Conservation (phyloP, 2,329 filamentous ascomycete species). For the Emergomyces orientalis region DNA sequence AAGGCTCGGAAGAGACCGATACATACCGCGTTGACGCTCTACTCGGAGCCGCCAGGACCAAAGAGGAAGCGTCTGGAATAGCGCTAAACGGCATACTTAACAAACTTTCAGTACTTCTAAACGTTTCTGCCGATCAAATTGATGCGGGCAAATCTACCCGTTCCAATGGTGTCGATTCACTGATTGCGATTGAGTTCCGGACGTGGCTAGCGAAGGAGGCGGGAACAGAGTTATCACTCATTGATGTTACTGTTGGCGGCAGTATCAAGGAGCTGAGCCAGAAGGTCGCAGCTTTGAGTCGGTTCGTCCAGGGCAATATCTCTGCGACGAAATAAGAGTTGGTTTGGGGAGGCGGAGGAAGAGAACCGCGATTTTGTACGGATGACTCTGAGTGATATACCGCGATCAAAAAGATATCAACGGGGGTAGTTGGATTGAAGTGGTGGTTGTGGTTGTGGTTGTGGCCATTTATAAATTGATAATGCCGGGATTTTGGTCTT, state of each 20-base stretch:
- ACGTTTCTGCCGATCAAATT: conserved; percentile 21
- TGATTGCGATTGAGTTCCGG: conserved; percentile 26
- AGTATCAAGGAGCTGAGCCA: conserved; percentile 16
- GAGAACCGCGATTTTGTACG: too few species aligned
- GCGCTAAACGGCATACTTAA: conserved; percentile 15
- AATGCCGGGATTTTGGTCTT: background rate
- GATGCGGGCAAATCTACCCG: conserved; percentile 19
- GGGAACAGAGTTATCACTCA: conserved; percentile 17
- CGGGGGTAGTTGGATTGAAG: background rate
- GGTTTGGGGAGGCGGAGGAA: background rate
- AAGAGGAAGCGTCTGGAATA: conserved; percentile 15
- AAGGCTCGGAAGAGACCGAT: conserved; percentile 9
- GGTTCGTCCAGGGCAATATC: conserved; percentile 13
- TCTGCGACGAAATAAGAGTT: background rate
- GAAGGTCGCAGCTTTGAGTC: conserved; percentile 17
- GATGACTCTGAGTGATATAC: background rate
- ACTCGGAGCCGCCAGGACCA: conserved; percentile 11
- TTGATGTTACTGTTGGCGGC: conserved; percentile 15
- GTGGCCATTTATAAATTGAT: background rate
- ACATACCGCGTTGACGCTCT: conserved; percentile 11
- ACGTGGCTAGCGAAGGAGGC: conserved; percentile 25
- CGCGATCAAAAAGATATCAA: background rate
- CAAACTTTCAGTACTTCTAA: conserved; percentile 18
- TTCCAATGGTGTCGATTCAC: conserved; percentile 22
- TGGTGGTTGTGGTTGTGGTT: background rate